Conservation (phyloP, 139 green algal species). For the Chlorella sp. region DNA sequence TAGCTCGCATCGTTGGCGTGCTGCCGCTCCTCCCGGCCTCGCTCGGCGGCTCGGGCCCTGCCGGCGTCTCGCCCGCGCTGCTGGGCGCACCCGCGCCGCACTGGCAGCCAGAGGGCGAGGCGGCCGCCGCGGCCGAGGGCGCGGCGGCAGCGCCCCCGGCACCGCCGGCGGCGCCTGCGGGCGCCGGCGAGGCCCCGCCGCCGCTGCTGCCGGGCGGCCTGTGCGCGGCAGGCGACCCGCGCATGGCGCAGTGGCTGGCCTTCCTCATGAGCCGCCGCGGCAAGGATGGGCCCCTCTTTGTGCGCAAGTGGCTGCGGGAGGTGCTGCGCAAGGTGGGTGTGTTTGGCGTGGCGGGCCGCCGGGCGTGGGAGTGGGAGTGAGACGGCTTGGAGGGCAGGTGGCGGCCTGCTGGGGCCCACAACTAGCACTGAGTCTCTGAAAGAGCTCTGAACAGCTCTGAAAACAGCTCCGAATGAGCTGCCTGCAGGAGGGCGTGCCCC, state of each 20-base stretch:
- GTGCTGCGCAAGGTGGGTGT: constrained; percentile 51
- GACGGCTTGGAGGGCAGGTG: not conserved
- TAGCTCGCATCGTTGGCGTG: constrained; percentile 29
- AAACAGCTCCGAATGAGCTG: not conserved
- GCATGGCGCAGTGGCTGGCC: constrained; percentile 43
- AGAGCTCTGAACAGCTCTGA: not conserved
- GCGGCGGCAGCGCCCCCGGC: not conserved
- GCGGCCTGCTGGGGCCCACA: not conserved
- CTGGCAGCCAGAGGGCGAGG: too few relatives aligned
- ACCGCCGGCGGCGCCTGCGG: not conserved
- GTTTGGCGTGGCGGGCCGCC: not conserved
- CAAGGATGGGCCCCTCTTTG: constrained; percentile 48
- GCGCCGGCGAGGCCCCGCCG: not conserved
- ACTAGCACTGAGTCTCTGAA: too few relatives aligned
- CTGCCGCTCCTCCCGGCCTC: not conserved
- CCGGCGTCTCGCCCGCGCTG: not conserved
- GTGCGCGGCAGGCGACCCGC: constrained; percentile 28
- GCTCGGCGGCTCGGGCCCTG: not conserved
- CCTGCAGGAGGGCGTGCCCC: constrained; percentile 21
- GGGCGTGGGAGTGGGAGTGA: not conserved
- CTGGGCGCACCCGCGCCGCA: not conserved
- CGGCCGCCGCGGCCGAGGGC: not conserved
- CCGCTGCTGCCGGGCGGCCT: constrained; percentile 21
- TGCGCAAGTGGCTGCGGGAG: constrained; percentile 70
- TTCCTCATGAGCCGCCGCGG: constrained; percentile 46